Percentiles rank a stretch among this genome's conserved stretches.
Evolutionary conservation across 768 basidiomycete genomes (phyloP).

Genomic region (Bullera alba): DNA sequence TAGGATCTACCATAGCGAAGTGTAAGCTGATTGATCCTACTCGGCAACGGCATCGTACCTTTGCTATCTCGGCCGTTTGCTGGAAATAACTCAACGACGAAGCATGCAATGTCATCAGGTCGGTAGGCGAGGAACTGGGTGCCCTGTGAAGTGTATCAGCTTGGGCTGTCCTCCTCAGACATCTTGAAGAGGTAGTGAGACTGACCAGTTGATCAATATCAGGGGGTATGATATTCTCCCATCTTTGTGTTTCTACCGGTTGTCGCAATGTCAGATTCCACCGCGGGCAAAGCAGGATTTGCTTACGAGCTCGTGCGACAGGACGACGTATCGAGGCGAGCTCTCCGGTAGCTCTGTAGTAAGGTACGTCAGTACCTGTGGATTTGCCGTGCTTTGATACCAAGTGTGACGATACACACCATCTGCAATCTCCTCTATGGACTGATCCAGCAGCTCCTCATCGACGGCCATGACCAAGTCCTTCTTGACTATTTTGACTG

Average conservation of each 20-base stretch:
- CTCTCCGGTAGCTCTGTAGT: constrained; percentile 73
- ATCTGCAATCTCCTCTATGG: constrained; percentile 77
- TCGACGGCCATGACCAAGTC: constrained; percentile 75
- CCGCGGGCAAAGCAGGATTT: neutral
- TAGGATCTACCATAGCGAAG: constrained; percentile 52
- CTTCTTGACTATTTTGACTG: constrained; percentile 81
- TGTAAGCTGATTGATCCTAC: constrained; percentile 28
- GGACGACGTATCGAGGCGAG: constrained; percentile 74
- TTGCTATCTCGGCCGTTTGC: constrained; percentile 52
- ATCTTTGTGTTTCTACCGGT: constrained; percentile 57
- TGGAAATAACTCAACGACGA: constrained; percentile 73
- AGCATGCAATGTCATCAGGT: constrained; percentile 71
- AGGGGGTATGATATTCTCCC: constrained; percentile 79
- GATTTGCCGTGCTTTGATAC: no score
- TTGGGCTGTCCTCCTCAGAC: no score
- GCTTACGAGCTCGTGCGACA: constrained; percentile 67
- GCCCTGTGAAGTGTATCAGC: constrained; percentile 48
- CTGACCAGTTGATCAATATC: constrained; percentile 70
- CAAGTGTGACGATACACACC: constrained; percentile 50
- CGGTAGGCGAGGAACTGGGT: constrained; percentile 67
- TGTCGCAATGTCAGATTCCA: neutral
- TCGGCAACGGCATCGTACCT: constrained; percentile 24
- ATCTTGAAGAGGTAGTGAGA: neutral
- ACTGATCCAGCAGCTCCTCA: constrained; percentile 67
- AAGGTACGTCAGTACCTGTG: neutral